Conservation (phyloP, 1,284 basidiomycete species). For the Ustilago trichophora region DNA sequence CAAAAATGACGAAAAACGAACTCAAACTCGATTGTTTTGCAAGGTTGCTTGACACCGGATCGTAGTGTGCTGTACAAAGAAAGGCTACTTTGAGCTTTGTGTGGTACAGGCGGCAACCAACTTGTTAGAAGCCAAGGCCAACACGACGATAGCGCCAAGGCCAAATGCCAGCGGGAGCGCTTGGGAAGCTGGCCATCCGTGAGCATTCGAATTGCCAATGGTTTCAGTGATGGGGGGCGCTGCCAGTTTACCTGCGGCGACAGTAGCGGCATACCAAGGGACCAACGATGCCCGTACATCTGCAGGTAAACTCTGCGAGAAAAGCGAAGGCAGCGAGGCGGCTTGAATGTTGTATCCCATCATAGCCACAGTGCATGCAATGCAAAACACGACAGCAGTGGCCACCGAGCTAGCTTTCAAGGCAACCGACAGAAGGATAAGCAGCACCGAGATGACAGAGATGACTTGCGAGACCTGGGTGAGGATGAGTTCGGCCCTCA, state of each 20-base stretch:
- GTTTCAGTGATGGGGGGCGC: conserved; percentile 11
- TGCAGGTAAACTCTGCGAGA: conserved; percentile 11
- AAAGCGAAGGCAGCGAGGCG: conserved; percentile 11
- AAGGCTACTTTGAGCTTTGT: background rate
- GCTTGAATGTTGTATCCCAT: conserved; percentile 16
- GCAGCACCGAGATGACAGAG: too few relatives aligned
- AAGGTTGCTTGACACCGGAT: too few relatives aligned
- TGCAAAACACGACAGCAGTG: conserved; percentile 3
- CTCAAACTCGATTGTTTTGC: too few relatives aligned
- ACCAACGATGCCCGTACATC: conserved; percentile 8
- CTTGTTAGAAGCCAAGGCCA: conserved; percentile 2
- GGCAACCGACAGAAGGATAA: too few relatives aligned
- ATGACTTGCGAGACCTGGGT: conserved; percentile 10
- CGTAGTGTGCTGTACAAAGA: too few relatives aligned
- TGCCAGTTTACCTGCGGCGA: conserved; percentile 17
- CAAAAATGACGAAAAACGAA: too few relatives aligned
- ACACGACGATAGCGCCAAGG: background rate
- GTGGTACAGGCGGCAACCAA: conserved; percentile 1
- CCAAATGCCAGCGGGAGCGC: conserved; percentile 1
- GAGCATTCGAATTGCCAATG: conserved; percentile 1
- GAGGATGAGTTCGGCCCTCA: conserved; percentile 5
- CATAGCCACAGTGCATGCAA: conserved; percentile 9
- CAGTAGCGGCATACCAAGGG: conserved; percentile 24
- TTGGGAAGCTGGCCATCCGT: conserved; percentile 13
- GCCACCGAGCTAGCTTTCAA: background rate